Evolutionary conservation across 257 asterid genomes (phyloP).

Genomic region (Fraxinus anomala): DNA sequence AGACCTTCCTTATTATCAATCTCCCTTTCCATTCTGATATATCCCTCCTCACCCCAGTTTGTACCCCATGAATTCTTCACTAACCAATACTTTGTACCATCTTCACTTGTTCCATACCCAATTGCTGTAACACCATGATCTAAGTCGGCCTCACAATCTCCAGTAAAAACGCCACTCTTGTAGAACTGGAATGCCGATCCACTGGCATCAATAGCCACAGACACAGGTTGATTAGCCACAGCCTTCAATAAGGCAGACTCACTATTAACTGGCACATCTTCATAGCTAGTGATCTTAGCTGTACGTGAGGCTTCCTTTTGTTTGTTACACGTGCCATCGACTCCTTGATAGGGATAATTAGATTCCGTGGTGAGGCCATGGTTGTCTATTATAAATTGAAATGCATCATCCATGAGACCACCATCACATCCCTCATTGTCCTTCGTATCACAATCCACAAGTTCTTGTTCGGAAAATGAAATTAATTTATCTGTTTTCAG

Average conservation of each 20-base stretch:
- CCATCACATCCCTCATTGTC: constrained; percentile 39
- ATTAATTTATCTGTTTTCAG: constrained; percentile 23
- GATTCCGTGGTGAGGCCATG: constrained; percentile 31
- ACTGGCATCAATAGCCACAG: constrained; percentile 44
- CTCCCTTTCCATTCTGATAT: constrained; percentile 38
- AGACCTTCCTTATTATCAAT: constrained; percentile 32
- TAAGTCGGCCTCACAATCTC: constrained; percentile 40
- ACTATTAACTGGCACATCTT: constrained; percentile 37
- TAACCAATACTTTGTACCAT: constrained; percentile 41
- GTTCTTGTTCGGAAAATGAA: constrained; percentile 44
- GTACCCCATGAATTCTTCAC: constrained; percentile 48
- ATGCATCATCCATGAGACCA: constrained; percentile 35
- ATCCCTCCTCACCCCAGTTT: constrained; percentile 44
- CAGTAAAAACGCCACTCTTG: constrained; percentile 41
- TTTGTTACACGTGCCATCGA: constrained; percentile 32
- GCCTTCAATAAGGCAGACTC: constrained; percentile 39
- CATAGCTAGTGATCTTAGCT: constrained; percentile 36
- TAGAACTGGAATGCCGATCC: constrained; percentile 42
- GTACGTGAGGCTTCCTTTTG: constrained; percentile 23
- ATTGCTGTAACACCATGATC: constrained; percentile 48
- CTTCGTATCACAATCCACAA: constrained; percentile 42
- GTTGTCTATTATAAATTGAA: constrained; percentile 29
- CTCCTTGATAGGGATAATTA: constrained; percentile 32
- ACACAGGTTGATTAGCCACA: constrained; percentile 34
- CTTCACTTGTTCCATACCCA: constrained; percentile 34